Conservation (phyloP, 441 rosid species). For the Capsella rubella region DNA sequence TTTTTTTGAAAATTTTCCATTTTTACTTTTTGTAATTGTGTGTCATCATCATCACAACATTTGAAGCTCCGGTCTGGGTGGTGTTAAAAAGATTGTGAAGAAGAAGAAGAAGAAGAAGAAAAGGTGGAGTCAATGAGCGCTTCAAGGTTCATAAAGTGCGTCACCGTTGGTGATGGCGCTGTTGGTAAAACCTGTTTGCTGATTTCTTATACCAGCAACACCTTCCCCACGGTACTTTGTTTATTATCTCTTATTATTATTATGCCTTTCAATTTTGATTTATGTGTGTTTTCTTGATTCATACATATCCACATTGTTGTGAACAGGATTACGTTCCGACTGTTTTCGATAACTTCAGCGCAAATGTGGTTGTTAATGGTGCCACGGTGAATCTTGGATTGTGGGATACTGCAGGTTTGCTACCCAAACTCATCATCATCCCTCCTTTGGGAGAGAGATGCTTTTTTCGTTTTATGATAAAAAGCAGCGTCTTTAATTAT, state of each 20-base stretch:
- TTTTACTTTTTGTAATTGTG: background rate
- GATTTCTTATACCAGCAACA: slow-evolving; percentile 79
- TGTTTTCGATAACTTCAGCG: slow-evolving; percentile 71
- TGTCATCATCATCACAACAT: background rate
- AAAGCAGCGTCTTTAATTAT: background rate
- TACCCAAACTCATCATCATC: background rate
- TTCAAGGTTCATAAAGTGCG: slow-evolving; percentile 73
- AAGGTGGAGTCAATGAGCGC: slow-evolving; percentile 59
- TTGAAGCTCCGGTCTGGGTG: no score
- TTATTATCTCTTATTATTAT: no score
- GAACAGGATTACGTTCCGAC: slow-evolving; percentile 69
- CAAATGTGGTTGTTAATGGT: slow-evolving; percentile 69
- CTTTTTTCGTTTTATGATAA: background rate
- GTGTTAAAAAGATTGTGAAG: no score
- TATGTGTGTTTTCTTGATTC: background rate
- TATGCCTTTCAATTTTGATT: background rate
- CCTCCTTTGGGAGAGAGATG: background rate
- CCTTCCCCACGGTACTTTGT: slow-evolving; percentile 59
- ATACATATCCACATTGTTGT: slow-evolving; percentile 14
- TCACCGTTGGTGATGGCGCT: slow-evolving; percentile 79
- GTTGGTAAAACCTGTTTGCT: slow-evolving; percentile 77
- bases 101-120: slow-evolving; percentile 8
- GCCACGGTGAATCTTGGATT: slow-evolving; percentile 62
- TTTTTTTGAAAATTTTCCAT: background rate
- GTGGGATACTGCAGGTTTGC: slow-evolving; percentile 74